These are phyloP conservation scores for Cyberlindnera meyerae DNA, from an alignment of 805 yeast species.

Conservation along the genomic window DNA sequence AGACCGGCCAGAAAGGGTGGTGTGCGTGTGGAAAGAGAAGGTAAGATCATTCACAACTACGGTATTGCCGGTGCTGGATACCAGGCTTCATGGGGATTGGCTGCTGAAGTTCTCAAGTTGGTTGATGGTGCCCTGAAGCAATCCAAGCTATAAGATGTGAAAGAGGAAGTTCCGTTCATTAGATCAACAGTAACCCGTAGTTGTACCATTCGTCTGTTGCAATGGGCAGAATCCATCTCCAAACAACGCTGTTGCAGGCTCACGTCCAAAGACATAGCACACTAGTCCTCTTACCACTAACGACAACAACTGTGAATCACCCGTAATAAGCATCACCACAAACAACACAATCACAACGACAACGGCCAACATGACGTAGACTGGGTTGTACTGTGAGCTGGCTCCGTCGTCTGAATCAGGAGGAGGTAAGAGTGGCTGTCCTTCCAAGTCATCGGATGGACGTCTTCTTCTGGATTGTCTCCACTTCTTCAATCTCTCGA, in stretches of 20 bases:
- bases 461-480: no score
- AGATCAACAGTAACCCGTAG: no score
- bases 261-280: conserved; percentile 19
- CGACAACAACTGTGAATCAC: conserved; percentile 17
- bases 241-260: conserved; percentile 5
- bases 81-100: conserved; percentile 67
- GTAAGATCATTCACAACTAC: conserved; percentile 51
- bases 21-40: conserved; percentile 43
- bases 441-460: conserved; percentile 6
- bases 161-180: no score
- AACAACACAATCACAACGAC: conserved; percentile 5
- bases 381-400: not conserved
- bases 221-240: conserved; percentile 20
- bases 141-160: conserved; percentile 20
- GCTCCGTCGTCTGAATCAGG: no score
- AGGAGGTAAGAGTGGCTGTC: conserved; percentile 12
- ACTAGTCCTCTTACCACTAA: conserved; percentile 15
- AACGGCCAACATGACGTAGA: conserved; percentile 3
- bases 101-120: conserved; percentile 38
- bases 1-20: conserved; percentile 66
- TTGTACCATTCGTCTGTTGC: no score
- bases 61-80: conserved; percentile 78
- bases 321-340: conserved; percentile 11
- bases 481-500: conserved; percentile 2
- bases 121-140: conserved; percentile 27